A percentile compares a stretch with the other conserved stretches of the same genome.
Evolutionary conservation across 768 basidiomycete species (phyloP).

Genomic region (Leccinum boreale): DNA sequence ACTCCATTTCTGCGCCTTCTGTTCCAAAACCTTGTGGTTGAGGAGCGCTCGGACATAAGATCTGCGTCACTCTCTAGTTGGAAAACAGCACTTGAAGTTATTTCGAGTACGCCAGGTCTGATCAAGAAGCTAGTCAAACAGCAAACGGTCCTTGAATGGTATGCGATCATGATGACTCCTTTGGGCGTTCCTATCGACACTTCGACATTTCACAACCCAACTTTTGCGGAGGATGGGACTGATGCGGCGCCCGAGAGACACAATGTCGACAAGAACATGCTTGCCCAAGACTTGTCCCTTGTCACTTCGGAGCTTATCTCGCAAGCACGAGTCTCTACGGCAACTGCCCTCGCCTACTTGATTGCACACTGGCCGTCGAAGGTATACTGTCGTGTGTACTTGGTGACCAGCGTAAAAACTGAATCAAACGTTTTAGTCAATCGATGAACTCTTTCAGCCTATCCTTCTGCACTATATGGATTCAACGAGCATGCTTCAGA

Average conservation of each 20-base stretch:
- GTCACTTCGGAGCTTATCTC: constrained; percentile 73
- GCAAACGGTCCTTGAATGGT: constrained; percentile 76
- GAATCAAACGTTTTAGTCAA: constrained; percentile 26
- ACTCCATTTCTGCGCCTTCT: constrained; percentile 76
- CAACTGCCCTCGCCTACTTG: constrained; percentile 71
- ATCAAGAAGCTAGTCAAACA: constrained; percentile 55
- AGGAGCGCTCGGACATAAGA: constrained; percentile 85
- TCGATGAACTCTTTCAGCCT: constrained; percentile 69
- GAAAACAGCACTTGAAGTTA: constrained; percentile 61
- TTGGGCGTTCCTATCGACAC: constrained; percentile 76
- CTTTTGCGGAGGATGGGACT: constrained; percentile 44
- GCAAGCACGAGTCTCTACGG: constrained; percentile 74
- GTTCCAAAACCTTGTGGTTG: constrained; percentile 91
- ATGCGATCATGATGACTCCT: constrained; percentile 84
- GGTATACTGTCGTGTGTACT: constrained; percentile 32
- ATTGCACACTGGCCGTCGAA: constrained; percentile 64
- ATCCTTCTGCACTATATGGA: constrained; percentile 77
- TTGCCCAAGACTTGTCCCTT: constrained; percentile 84
- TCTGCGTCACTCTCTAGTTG: constrained; percentile 70
- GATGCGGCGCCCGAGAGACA: constrained; percentile 60
- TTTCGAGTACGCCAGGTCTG: constrained; percentile 43
- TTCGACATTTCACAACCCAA: constrained; percentile 63
- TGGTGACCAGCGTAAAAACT: background rate
- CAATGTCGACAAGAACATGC: constrained; percentile 96
- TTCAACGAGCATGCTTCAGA: constrained; percentile 90